These are phyloP conservation scores for Moricandia arvensis DNA, from an alignment of 345 rosid species.

Conservation along the genomic window DNA sequence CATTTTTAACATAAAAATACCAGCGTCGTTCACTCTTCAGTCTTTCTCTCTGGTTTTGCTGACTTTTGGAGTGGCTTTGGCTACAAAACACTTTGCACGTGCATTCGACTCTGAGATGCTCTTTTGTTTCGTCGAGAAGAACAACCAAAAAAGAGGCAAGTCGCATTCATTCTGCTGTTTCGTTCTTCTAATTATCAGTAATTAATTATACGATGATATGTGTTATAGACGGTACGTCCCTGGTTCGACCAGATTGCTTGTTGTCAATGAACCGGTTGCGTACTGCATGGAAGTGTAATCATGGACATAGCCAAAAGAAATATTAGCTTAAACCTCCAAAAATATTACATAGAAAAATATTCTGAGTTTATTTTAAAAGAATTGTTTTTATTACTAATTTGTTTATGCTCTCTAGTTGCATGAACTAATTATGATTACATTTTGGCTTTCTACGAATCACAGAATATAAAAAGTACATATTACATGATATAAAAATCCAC, in stretches of 20 bases:
- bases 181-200: too few relatives aligned
- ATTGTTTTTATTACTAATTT: too few relatives aligned
- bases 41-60: background rate
- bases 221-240: too few relatives aligned
- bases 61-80: background rate
- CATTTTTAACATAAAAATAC: background rate
- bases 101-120: background rate
- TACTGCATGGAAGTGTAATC: too few relatives aligned
- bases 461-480: background rate
- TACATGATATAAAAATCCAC: background rate
- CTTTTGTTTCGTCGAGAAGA: background rate
- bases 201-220: too few relatives aligned
- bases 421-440: background rate
- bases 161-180: too few relatives aligned
- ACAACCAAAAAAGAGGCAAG: background rate
- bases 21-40: background rate
- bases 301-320: too few relatives aligned
- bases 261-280: background rate
- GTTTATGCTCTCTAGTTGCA: too few relatives aligned
- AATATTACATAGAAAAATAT: too few relatives aligned
- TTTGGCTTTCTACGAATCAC: background rate
- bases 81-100: background rate
- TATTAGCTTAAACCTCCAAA: too few relatives aligned
- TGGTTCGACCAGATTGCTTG: constrained; percentile 9
- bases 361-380: too few relatives aligned